These are phyloP conservation scores for Hypoxylon cercidicola DNA, from an alignment of 495 filamentous ascomycete genomes.

Conservation along the genomic window DNA sequence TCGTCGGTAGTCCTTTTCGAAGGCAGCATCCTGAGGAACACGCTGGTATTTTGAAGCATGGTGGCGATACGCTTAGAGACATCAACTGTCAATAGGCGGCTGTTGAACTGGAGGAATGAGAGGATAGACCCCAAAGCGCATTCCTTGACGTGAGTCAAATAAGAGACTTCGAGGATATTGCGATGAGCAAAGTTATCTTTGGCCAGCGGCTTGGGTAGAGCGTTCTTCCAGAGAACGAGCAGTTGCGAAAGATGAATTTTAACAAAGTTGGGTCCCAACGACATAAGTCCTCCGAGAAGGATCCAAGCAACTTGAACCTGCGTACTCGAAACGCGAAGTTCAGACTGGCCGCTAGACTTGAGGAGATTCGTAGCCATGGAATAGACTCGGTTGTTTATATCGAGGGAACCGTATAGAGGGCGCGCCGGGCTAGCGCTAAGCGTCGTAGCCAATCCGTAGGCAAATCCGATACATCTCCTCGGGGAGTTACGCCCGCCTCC, in stretches of 20 bases:
- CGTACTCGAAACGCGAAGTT: slow-evolving; percentile 89
- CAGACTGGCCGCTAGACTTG: slow-evolving; percentile 91
- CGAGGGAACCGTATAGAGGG: slow-evolving; percentile 92
- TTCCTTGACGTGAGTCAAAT: slow-evolving; percentile 93
- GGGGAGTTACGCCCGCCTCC: slow-evolving; percentile 79
- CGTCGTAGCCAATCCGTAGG: slow-evolving; percentile 91
- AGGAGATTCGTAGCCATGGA: slow-evolving; percentile 91
- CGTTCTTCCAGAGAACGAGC: slow-evolving; percentile 97
- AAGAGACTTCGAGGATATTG: slow-evolving; percentile 86
- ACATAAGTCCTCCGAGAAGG: slow-evolving; percentile 95
- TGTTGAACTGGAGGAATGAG: slow-evolving; percentile 94
- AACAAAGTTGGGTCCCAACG: slow-evolving; percentile 95
- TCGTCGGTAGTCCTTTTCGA: slow-evolving; percentile 89
- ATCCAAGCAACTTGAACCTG: slow-evolving; percentile 99
- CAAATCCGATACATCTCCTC: slow-evolving; percentile 88
- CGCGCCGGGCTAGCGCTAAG: slow-evolving; percentile 88
- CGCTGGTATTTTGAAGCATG: slow-evolving; percentile 95
- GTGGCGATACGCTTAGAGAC: slow-evolving; percentile 91
- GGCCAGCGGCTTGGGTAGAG: slow-evolving; percentile 89
- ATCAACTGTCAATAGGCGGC: slow-evolving; percentile 88
- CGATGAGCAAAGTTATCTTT: slow-evolving; percentile 88
- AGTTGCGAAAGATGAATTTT: slow-evolving; percentile 98
- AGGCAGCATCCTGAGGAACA: slow-evolving; percentile 85
- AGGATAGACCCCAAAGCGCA: slow-evolving; percentile 92
- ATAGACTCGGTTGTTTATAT: slow-evolving; percentile 91